These are phyloP conservation scores for Panaeolus papilionaceus DNA, from an alignment of 768 basidiomycete genomes.

Conservation along the genomic window DNA sequence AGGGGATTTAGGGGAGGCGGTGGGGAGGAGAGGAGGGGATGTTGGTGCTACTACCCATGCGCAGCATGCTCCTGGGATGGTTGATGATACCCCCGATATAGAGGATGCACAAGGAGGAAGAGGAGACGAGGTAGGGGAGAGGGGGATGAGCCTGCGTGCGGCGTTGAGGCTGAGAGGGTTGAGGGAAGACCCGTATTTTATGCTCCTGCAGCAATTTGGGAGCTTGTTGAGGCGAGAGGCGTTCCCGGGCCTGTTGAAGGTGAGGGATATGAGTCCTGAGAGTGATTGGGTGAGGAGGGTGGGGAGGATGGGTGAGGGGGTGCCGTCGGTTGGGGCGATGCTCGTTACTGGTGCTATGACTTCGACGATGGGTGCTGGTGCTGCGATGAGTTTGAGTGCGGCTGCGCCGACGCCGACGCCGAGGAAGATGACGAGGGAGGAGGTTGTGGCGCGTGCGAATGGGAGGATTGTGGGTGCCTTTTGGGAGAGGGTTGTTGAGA, in stretches of 20 bases:
- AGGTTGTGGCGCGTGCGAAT: constrained; percentile 14
- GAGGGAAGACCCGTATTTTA: constrained; percentile 61
- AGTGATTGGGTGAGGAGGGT: constrained; percentile 60
- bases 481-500: constrained; percentile 53
- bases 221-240: constrained; percentile 61
- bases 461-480: constrained; percentile 40
- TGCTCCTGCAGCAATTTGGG: constrained; percentile 68
- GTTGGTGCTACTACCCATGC: neutral
- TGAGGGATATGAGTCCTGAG: constrained; percentile 69
- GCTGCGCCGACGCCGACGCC: no score
- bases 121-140: neutral
- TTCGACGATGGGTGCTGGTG: constrained; percentile 13
- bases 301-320: constrained; percentile 24
- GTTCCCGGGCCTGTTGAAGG: constrained; percentile 64
- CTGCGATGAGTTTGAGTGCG: neutral
- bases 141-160: neutral
- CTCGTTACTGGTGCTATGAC: neutral
- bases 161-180: constrained; percentile 26
- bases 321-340: constrained; percentile 11
- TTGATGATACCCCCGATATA: no score
- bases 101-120: neutral
- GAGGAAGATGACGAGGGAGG: constrained; percentile 16
- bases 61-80: no score
- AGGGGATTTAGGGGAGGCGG: constrained; percentile 45
- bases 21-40: constrained; percentile 25